Conservation (phyloP, 169 alveolate species). For the Neospora caninum region DNA sequence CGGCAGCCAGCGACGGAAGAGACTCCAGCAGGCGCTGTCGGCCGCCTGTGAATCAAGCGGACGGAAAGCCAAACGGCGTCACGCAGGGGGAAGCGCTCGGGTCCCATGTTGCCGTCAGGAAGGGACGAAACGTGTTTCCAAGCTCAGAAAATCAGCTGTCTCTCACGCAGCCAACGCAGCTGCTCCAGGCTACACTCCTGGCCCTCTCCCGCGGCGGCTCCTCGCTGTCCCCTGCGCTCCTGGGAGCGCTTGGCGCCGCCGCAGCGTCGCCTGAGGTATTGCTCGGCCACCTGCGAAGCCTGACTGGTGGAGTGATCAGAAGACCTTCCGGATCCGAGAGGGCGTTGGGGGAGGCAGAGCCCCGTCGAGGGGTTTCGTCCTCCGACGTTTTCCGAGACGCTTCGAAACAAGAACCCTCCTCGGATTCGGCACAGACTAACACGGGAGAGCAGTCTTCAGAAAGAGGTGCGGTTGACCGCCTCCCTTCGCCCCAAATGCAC, state of each 20-base stretch:
- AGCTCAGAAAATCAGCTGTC: background rate
- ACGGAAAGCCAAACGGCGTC: too few species aligned
- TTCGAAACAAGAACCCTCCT: background rate
- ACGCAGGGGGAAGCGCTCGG: too few species aligned
- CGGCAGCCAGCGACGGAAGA: too few species aligned
- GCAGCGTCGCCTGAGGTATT: background rate
- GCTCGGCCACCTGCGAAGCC: background rate
- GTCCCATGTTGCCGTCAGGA: too few species aligned
- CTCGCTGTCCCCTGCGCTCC: slow-evolving; percentile 25
- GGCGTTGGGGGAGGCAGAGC: background rate
- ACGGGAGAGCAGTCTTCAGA: background rate
- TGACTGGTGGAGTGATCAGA: background rate
- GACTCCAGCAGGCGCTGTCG: too few species aligned
- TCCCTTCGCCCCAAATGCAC: background rate
- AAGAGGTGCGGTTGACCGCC: background rate
- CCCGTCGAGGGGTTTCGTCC: background rate
- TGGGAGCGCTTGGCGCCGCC: background rate
- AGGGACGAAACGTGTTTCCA: too few species aligned
- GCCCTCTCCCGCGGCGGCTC: slow-evolving; percentile 12
- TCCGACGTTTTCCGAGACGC: background rate
- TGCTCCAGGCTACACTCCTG: background rate
- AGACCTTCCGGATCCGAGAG: too few species aligned
- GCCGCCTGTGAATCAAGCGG: too few species aligned
- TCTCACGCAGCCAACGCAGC: background rate
- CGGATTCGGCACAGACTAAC: background rate